A percentile compares a stretch with the other conserved stretches of the same genome.
These are phyloP conservation scores for Canna indica DNA, from an alignment of 176 grass and related monocot species.

Conservation along the genomic window DNA sequence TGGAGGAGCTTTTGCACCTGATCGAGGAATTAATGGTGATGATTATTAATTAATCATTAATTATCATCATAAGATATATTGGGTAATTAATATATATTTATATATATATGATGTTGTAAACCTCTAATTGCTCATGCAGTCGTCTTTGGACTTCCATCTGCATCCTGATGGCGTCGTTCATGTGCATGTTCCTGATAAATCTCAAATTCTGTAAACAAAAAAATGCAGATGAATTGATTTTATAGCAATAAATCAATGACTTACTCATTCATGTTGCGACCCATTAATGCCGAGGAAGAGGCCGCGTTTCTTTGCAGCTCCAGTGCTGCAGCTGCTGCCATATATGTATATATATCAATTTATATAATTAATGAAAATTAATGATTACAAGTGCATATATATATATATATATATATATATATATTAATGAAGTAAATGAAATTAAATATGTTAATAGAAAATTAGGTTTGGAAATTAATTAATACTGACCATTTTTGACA, in stretches of 20 bases:
- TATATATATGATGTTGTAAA: background rate
- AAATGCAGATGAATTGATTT: no score
- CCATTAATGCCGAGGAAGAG: constrained; percentile 18
- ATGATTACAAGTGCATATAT: no score
- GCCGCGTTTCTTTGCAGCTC: constrained; percentile 19
- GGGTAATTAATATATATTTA: background rate
- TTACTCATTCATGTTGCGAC: constrained; percentile 26
- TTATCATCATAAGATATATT: no score
- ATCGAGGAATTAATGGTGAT: no score
- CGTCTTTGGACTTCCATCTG: constrained; percentile 93
- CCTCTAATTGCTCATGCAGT: constrained; percentile 91
- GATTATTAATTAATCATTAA: no score
- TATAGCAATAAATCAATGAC: background rate
- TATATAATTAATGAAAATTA: background rate
- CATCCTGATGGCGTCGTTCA: constrained; percentile 77
- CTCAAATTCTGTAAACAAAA: no score
- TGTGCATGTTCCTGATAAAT: constrained; percentile 69
- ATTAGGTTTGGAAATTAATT: background rate
- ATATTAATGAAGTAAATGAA: background rate
- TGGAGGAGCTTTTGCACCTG: constrained; percentile 71
- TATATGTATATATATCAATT: background rate
- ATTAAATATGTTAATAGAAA: background rate
- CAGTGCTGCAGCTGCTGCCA: background rate
- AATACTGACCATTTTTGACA: constrained; percentile 16
- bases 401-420: no score